Conservation (phyloP, 192 early-diverging fungal genomes). For the Umbelopsis ramanniana region DNA sequence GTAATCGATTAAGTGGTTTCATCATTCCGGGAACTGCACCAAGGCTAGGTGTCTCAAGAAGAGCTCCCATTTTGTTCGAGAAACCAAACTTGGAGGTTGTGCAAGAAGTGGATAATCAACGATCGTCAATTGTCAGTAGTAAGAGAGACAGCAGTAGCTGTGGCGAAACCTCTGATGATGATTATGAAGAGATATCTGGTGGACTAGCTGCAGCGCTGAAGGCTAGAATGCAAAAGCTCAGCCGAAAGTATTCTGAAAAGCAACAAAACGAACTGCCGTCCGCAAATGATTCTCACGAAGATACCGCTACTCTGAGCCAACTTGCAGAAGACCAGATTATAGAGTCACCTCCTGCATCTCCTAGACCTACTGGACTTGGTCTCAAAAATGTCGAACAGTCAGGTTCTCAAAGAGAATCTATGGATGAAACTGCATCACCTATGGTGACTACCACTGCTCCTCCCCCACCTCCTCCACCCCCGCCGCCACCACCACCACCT, state of each 20-base stretch:
- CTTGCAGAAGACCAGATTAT: neutral
- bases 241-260: neutral
- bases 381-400: neutral
- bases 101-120: neutral
- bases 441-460: neutral
- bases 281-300: neutral
- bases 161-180: conserved; percentile 16
- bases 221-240: conserved; percentile 13
- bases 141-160: conserved; percentile 3
- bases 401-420: neutral
- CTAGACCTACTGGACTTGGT: conserved; percentile 23
- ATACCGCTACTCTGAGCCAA: neutral
- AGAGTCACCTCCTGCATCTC: conserved; percentile 34
- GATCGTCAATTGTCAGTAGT: neutral
- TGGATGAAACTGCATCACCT: neutral
- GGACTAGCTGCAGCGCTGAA: conserved; percentile 21
- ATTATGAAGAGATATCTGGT: conserved; percentile 21
- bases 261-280: neutral
- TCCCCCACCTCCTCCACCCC: conserved; percentile 40
- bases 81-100: conserved; percentile 2
- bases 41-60: conserved; percentile 26
- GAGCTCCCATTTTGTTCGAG: conserved; percentile 10
- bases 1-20: conserved; percentile 36
- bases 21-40: conserved; percentile 35
- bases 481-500: conserved; percentile 14